Evolutionary conservation across 805 yeast genomes (phyloP).

Genomic region (Kazachstania martiniae): DNA sequence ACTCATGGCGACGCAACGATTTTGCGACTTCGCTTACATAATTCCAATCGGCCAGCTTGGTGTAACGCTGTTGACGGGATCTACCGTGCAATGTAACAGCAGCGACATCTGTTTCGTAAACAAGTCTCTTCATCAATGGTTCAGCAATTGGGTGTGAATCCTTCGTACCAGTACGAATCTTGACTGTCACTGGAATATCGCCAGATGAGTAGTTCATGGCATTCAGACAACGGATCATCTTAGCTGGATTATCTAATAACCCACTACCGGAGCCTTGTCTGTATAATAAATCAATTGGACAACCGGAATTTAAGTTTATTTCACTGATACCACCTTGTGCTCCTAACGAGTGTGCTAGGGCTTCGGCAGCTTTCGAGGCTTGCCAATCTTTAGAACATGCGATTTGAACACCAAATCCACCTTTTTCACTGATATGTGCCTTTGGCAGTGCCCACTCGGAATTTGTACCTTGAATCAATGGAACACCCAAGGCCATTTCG

Average conservation of each 20-base stretch:
- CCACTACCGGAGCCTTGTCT: conserved; percentile 96
- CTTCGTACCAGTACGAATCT: conserved; percentile 82
- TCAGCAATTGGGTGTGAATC: conserved; percentile 87
- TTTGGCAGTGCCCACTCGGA: conserved; percentile 97
- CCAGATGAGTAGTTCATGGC: conserved; percentile 85
- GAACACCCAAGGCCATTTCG: conserved; percentile 88
- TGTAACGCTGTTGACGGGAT: conserved; percentile 90
- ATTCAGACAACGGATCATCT: conserved; percentile 63
- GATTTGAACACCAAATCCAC: conserved; percentile 88
- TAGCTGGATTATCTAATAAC: conserved; percentile 77
- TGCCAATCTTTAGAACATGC: conserved; percentile 91
- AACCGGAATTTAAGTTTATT: conserved; percentile 87
- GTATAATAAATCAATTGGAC: conserved; percentile 92
- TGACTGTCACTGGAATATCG: conserved; percentile 86
- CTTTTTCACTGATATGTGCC: conserved; percentile 71
- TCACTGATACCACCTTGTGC: conserved; percentile 56
- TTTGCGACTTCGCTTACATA: conserved; percentile 69
- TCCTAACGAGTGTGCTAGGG: conserved; percentile 29
- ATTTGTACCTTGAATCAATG: conserved; percentile 79
- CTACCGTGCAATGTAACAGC: conserved; percentile 94
- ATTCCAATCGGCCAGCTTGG: conserved; percentile 87
- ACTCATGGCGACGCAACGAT: conserved; percentile 46
- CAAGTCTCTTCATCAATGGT: conserved; percentile 54
- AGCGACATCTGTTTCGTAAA: conserved; percentile 72
- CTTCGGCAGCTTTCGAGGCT: conserved; percentile 87